phyloP scores from a whole-genome alignment of 108 stramenopile species.

The Stephanodiscus triporus region DNA sequence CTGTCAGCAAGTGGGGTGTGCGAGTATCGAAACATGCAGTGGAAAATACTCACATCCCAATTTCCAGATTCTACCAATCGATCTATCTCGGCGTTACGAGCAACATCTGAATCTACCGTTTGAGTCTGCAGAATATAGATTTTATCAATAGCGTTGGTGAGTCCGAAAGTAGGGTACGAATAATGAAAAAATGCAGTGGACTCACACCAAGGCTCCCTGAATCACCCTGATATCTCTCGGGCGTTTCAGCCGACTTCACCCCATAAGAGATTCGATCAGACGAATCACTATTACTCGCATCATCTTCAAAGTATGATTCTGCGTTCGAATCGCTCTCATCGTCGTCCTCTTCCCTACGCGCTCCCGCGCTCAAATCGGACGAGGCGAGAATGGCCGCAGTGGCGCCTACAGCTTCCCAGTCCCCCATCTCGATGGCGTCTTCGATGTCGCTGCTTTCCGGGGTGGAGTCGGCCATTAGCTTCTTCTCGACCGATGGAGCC shows the following conservation, averaged over 20 bases:
- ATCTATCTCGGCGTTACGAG: constrained; percentile 38
- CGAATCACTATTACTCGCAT: not conserved
- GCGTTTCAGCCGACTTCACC: not conserved
- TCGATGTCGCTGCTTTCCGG: constrained; percentile 54
- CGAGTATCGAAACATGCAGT: not conserved
- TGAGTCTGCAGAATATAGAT: not conserved
- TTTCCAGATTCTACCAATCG: constrained; percentile 42
- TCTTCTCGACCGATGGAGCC: not conserved
- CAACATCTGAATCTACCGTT: constrained; percentile 18
- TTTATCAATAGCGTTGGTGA: not conserved
- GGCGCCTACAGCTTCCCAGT: constrained; percentile 88
- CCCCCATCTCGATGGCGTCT: constrained; percentile 77
- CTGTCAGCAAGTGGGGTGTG: not conserved
- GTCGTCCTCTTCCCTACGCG: not conserved
- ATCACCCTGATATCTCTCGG: constrained; percentile 31
- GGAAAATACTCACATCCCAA: constrained; percentile 28
- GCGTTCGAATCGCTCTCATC: not conserved
- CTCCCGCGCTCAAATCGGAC: constrained; percentile 39
- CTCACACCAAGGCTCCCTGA: constrained; percentile 35
- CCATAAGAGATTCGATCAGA: not conserved
- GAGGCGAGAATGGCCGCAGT: constrained; percentile 84
- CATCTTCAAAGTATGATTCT: constrained; percentile 2
- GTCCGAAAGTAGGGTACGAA: not conserved
- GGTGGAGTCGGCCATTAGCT: not conserved
- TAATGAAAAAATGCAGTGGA: not conserved